A percentile compares a stretch with the other conserved stretches of the same genome.
Evolutionary conservation across 257 asterid genomes (phyloP).

Genomic region (Petrea volubilis): DNA sequence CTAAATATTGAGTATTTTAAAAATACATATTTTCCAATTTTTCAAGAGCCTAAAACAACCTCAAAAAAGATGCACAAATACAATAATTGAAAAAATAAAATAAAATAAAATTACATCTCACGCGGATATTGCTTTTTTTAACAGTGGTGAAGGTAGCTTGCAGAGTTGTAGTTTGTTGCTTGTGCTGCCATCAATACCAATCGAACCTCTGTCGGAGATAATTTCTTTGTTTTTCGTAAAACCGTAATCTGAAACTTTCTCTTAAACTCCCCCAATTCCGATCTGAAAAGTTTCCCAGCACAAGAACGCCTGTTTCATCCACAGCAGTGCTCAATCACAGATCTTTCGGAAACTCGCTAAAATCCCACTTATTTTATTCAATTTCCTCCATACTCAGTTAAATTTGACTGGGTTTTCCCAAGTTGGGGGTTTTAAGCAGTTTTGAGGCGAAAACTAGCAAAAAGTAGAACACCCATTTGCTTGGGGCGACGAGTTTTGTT

Average conservation of each 20-base stretch:
- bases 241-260: slow-evolving; percentile 7
- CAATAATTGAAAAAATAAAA: background rate
- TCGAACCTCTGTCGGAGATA: slow-evolving; percentile 34
- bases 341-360: slow-evolving; percentile 18
- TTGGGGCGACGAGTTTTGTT: background rate
- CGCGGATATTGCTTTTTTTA: background rate
- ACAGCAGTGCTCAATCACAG: slow-evolving; percentile 17
- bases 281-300: slow-evolving; percentile 24
- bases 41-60: background rate
- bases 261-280: slow-evolving; percentile 24
- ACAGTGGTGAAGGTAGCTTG: slow-evolving; percentile 10
- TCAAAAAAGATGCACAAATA: background rate
- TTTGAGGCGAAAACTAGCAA: slow-evolving; percentile 25
- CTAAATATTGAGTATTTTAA: background rate
- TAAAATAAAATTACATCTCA: background rate
- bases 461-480: slow-evolving; percentile 13
- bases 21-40: no score
- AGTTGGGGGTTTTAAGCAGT: slow-evolving; percentile 10
- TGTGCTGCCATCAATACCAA: slow-evolving; percentile 8
- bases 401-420: slow-evolving; percentile 1
- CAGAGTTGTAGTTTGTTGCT: background rate
- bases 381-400: background rate
- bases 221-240: slow-evolving; percentile 13
- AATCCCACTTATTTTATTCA: slow-evolving; percentile 12
- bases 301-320: background rate